A percentile compares a stretch with the other conserved stretches of the same genome.
Evolutionary conservation across 2,329 filamentous ascomycete species (phyloP).

Genomic region (Parastagonospora avenae): DNA sequence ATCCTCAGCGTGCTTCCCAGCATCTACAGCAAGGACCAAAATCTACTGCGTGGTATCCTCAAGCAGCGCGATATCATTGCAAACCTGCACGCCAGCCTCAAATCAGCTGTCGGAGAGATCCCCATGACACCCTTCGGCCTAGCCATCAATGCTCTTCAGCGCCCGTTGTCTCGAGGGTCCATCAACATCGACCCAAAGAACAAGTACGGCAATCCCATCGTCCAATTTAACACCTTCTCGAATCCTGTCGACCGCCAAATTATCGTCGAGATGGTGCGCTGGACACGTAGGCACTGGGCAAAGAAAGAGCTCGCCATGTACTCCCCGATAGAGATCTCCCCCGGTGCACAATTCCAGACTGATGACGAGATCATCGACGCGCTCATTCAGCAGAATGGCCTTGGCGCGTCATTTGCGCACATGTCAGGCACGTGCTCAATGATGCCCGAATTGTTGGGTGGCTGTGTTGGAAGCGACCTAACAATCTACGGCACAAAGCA

Average conservation of each 20-base stretch:
- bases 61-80: slow-evolving; percentile 35
- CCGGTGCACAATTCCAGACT: slow-evolving; percentile 27
- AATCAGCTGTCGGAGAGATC: slow-evolving; percentile 42
- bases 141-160: slow-evolving; percentile 25
- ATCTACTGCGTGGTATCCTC: slow-evolving; percentile 24
- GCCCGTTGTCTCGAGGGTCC: slow-evolving; percentile 42
- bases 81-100: slow-evolving; percentile 16
- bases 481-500: slow-evolving; percentile 30
- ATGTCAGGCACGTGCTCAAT: slow-evolving; percentile 34
- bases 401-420: slow-evolving; percentile 32
- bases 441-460: slow-evolving; percentile 35
- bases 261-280: slow-evolving; percentile 41
- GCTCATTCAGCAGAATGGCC: slow-evolving; percentile 12
- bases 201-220: slow-evolving; percentile 35
- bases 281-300: slow-evolving; percentile 42
- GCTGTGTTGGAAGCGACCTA: slow-evolving; percentile 30
- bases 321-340: slow-evolving; percentile 35
- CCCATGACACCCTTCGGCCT: slow-evolving; percentile 32
- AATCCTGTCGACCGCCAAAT: slow-evolving; percentile 47
- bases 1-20: slow-evolving; percentile 20
- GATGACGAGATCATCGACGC: slow-evolving; percentile 34
- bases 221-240: slow-evolving; percentile 41
- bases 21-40: slow-evolving; percentile 17
- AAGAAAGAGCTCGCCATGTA: slow-evolving; percentile 37
- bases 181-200: slow-evolving; percentile 45